Conservation (phyloP, 106 monocot genomes). For the Allium sativum region DNA sequence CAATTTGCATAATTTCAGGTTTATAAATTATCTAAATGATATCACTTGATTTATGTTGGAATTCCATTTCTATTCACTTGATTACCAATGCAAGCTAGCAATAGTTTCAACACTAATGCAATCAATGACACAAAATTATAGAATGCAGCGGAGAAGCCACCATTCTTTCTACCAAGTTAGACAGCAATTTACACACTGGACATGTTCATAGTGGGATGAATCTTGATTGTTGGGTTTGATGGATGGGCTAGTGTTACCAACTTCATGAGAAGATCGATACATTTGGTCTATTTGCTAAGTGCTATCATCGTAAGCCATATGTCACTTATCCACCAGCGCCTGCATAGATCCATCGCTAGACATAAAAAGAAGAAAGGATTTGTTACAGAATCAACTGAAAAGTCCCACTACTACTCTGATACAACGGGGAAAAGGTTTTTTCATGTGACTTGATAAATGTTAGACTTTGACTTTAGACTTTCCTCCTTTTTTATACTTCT, state of each 20-base stretch:
- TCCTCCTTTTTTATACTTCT: too few species aligned
- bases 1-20: not conserved
- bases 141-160: conserved; percentile 58
- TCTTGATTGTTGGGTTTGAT: conserved; percentile 43
- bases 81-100: not conserved
- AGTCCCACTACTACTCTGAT: not conserved
- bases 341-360: not conserved
- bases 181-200: conserved; percentile 37
- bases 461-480: too few species aligned
- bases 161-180: conserved; percentile 56
- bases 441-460: too few species aligned
- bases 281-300: conserved; percentile 59
- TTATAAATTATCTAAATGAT: not conserved
- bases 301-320: conserved; percentile 47
- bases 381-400: not conserved
- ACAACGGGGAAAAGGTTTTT: too few species aligned
- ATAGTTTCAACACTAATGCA: too few species aligned
- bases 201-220: conserved; percentile 49
- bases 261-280: conserved; percentile 45
- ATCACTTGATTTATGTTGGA: not conserved
- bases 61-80: not conserved
- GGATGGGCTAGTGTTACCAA: conserved; percentile 56
- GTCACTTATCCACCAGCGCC: conserved; percentile 3
- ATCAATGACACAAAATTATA: conserved; percentile 5
- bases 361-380: not conserved